Evolutionary conservation across 257 asterid genomes (phyloP).

Genomic region (Solanum virginianum): DNA sequence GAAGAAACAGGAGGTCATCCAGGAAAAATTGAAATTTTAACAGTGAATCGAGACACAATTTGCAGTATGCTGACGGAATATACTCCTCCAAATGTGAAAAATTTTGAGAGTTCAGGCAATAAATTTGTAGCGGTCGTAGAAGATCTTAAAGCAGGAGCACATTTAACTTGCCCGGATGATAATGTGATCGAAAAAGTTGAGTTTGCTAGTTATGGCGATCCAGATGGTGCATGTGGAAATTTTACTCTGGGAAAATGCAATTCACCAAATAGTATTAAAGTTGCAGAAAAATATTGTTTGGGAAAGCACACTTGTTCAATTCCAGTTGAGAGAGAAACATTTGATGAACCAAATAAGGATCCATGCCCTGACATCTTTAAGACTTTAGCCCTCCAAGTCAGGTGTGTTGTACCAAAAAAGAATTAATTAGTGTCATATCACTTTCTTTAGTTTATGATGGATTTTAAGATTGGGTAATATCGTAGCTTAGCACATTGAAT

Average conservation of each 20-base stretch:
- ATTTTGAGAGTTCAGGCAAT: conserved; percentile 38
- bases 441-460: neutral
- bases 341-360: conserved; percentile 28
- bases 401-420: conserved; percentile 17
- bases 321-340: conserved; percentile 34
- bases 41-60: conserved; percentile 71
- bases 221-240: conserved; percentile 66
- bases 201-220: conserved; percentile 53
- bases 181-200: conserved; percentile 37
- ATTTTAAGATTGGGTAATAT: neutral
- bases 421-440: neutral
- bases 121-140: conserved; percentile 17
- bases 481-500: neutral
- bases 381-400: conserved; percentile 55
- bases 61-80: conserved; percentile 52
- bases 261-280: conserved; percentile 15
- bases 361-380: conserved; percentile 43
- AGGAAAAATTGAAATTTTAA: conserved; percentile 21
- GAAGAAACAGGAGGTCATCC: conserved; percentile 84
- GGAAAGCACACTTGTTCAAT: conserved; percentile 55
- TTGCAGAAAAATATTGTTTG: conserved; percentile 45
- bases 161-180: conserved; percentile 43
- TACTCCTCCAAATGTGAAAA: conserved; percentile 33
- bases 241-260: conserved; percentile 37
- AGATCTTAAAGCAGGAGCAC: conserved; percentile 34